These are phyloP conservation scores for Rhizopogon vesiculosus DNA, from an alignment of 768 basidiomycete genomes.

Conservation along the genomic window DNA sequence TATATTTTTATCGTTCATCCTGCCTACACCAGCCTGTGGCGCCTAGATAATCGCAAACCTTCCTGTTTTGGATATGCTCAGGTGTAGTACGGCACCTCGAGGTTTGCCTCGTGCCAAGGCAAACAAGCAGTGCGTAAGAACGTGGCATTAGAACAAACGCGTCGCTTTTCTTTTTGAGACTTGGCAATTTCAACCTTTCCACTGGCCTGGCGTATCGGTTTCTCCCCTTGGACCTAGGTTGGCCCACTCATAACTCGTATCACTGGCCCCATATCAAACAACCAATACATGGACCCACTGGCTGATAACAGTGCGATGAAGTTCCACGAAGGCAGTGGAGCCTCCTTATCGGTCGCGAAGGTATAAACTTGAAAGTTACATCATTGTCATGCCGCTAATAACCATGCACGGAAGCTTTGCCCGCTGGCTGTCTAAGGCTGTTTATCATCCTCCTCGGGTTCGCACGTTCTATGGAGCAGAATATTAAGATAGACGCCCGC, in stretches of 20 bases:
- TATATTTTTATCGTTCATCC: not conserved
- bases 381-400: not conserved
- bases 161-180: not conserved
- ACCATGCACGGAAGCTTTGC: not conserved
- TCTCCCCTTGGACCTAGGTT: not conserved
- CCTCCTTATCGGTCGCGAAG: conserved; percentile 5
- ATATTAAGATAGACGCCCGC: not conserved
- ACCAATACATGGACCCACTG: not conserved
- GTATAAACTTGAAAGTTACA: not conserved
- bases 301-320: not conserved
- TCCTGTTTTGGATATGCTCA: conserved; percentile 14
- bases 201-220: not conserved
- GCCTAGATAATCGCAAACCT: conserved; percentile 3
- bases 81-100: conserved; percentile 14
- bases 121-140: conserved; percentile 1
- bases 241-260: not conserved
- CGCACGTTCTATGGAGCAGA: not conserved
- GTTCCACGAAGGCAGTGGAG: not conserved
- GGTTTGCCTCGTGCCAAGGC: conserved; percentile 16
- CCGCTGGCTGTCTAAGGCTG: not conserved
- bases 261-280: not conserved
- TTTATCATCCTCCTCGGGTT: not conserved
- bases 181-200: not conserved
- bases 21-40: not conserved
- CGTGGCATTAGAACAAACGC: not conserved